Percentiles rank a stretch among this genome's conserved stretches.
Evolutionary conservation across 768 basidiomycete genomes (phyloP).

Genomic region (Collybiopsis luxurians): DNA sequence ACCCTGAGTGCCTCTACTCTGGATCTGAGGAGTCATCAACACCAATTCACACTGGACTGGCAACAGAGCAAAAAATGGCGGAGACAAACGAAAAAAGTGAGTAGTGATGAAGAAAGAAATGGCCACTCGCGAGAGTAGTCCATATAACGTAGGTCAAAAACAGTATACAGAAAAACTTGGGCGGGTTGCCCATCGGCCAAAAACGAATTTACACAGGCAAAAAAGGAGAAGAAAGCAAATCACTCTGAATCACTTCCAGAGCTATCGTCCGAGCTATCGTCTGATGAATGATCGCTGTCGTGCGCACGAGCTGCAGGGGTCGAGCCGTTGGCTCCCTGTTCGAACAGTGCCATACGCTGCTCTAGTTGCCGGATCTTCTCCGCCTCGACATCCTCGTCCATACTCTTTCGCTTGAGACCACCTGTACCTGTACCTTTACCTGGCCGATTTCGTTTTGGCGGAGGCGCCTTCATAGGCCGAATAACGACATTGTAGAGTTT

Average conservation of each 20-base stretch:
- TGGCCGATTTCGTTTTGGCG: conserved; percentile 59
- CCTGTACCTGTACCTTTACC: conserved; percentile 87
- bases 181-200: background rate
- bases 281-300: conserved; percentile 75
- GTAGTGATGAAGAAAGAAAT: background rate
- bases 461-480: conserved; percentile 67
- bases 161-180: background rate
- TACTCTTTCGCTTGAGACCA: conserved; percentile 89
- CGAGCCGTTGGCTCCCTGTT: conserved; percentile 47
- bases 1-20: background rate
- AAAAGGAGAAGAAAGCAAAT: conserved; percentile 24
- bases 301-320: conserved; percentile 37
- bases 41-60: background rate
- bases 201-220: conserved; percentile 16
- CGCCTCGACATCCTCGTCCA: conserved; percentile 96
- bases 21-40: background rate
- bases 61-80: too few species aligned
- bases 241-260: conserved; percentile 85
- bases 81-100: too few species aligned
- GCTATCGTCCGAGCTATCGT: conserved; percentile 78
- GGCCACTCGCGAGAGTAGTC: conserved; percentile 2
- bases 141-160: conserved; percentile 10
- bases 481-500: conserved; percentile 96
- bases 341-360: conserved; percentile 82
- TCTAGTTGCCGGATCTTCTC: conserved; percentile 94